Evolutionary conservation across 78 protist species (phyloP).

Genomic region (Thecamonas trahens): DNA sequence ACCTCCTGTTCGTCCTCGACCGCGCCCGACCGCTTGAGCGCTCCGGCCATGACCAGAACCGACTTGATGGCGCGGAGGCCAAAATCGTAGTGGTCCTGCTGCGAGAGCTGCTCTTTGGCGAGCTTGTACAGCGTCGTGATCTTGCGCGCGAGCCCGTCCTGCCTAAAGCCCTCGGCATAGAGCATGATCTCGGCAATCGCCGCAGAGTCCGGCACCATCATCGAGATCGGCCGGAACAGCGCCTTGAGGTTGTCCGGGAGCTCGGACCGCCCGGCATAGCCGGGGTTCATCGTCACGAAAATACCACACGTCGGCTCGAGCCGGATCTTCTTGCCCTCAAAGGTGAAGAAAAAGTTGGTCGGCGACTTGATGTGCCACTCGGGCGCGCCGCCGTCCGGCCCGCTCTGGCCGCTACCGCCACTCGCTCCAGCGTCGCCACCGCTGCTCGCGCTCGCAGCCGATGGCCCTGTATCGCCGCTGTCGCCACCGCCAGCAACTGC

Average conservation of each 20-base stretch:
- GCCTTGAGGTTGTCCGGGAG: constrained; percentile 83
- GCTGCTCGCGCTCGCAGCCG: too few species aligned
- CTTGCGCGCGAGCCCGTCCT: constrained; percentile 57
- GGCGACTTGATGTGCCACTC: too few species aligned
- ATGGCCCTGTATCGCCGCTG: too few species aligned
- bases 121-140: constrained; percentile 68
- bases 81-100: constrained; percentile 78
- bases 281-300: constrained; percentile 87
- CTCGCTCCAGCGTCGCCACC: too few species aligned
- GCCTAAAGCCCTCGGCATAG: constrained; percentile 65
- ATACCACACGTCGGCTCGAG: constrained; percentile 57
- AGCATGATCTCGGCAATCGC: constrained; percentile 78
- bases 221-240: constrained; percentile 75
- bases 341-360: constrained; percentile 26
- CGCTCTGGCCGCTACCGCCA: too few species aligned
- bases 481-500: too few species aligned
- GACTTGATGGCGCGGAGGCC: constrained; percentile 75
- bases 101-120: constrained; percentile 64
- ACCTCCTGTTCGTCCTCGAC: constrained; percentile 37
- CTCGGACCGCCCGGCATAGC: constrained; percentile 83
- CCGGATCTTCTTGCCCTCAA: constrained; percentile 54
- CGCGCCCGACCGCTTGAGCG: constrained; percentile 31
- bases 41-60: constrained; percentile 66
- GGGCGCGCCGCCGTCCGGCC: too few species aligned
- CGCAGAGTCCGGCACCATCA: constrained; percentile 81